These are phyloP conservation scores for Globisporangium alternatum DNA, from an alignment of 352 stramenopile genomes.

Conservation along the genomic window DNA sequence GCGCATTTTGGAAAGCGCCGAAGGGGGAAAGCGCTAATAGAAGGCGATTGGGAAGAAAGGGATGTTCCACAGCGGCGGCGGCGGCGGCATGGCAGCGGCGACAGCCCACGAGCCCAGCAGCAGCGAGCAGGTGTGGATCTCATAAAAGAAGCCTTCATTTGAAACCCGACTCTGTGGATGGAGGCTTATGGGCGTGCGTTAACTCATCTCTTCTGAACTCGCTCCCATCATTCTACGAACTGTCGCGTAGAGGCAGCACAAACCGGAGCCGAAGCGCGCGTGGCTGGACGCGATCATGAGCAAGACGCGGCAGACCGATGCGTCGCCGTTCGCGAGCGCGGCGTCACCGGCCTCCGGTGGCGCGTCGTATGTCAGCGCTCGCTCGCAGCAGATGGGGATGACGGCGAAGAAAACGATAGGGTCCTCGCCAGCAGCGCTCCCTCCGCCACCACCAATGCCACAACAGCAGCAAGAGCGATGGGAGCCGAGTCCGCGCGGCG, in stretches of 20 bases:
- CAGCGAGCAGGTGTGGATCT: slow-evolving; percentile 8
- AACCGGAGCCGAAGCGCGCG: slow-evolving; percentile 48
- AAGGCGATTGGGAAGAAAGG: not conserved
- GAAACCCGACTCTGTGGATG: too few species aligned
- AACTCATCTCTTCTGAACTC: not conserved
- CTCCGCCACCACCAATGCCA: not conserved
- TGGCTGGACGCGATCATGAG: slow-evolving; percentile 78
- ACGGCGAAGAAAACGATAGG: not conserved
- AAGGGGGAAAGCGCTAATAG: not conserved
- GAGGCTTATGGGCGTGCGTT: not conserved
- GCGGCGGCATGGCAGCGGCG: slow-evolving; percentile 1
- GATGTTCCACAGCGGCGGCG: slow-evolving; percentile 9
- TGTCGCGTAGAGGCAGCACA: slow-evolving; percentile 13
- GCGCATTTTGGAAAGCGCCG: not conserved
- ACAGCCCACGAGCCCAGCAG: slow-evolving; percentile 1
- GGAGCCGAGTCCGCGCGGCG: not conserved
- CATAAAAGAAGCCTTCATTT: not conserved
- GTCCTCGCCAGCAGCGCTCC: not conserved
- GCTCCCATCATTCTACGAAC: not conserved
- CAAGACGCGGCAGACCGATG: slow-evolving; percentile 38
- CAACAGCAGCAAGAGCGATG: slow-evolving; percentile 13
- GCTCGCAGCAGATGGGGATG: not conserved
- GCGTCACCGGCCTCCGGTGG: slow-evolving; percentile 6
- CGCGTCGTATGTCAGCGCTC: not conserved
- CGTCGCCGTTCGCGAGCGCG: slow-evolving; percentile 10